Evolutionary conservation across 768 basidiomycete genomes (phyloP).

Genomic region (Lactarius hengduanensis): DNA sequence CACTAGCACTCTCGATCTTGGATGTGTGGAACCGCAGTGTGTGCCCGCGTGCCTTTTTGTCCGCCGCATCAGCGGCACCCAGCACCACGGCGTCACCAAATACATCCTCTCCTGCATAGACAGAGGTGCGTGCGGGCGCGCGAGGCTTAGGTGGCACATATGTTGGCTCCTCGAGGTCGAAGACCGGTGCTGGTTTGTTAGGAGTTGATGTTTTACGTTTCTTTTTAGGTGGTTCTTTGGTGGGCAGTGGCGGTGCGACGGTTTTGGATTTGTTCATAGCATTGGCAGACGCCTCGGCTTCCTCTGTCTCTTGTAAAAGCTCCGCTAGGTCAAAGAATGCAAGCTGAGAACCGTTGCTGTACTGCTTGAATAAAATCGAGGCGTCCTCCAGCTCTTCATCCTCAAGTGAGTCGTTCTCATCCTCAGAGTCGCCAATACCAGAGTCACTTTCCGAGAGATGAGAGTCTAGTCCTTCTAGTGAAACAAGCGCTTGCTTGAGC

Average conservation of each 20-base stretch:
- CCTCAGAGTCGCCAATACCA: slow-evolving; percentile 48
- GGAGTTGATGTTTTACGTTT: slow-evolving; percentile 55
- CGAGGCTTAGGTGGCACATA: slow-evolving; percentile 42
- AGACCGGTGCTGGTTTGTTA: slow-evolving; percentile 43
- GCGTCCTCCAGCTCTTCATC: slow-evolving; percentile 48
- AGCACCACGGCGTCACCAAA: slow-evolving; percentile 77
- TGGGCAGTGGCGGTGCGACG: slow-evolving; percentile 10
- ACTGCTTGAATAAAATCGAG: slow-evolving; percentile 28
- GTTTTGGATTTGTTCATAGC: slow-evolving; percentile 29
- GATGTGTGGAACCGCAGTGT: slow-evolving; percentile 91
- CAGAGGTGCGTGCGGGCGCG: slow-evolving; percentile 28
- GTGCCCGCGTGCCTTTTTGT: slow-evolving; percentile 80
- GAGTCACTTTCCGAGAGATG: slow-evolving; percentile 41
- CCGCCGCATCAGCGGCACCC: slow-evolving; percentile 67
- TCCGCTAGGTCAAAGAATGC: slow-evolving; percentile 23
- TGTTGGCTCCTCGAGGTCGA: slow-evolving; percentile 80
- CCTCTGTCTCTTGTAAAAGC: slow-evolving; percentile 28
- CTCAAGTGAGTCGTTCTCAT: slow-evolving; percentile 44
- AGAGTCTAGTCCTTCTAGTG: slow-evolving; percentile 85
- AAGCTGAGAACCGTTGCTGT: slow-evolving; percentile 12
- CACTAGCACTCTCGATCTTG: slow-evolving; percentile 80
- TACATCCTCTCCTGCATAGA: slow-evolving; percentile 39
- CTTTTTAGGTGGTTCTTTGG: slow-evolving; percentile 45
- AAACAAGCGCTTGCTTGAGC: slow-evolving; percentile 77
- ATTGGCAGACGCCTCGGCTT: slow-evolving; percentile 20